phyloP scores from a whole-genome alignment of 306 rosid species.

The Rosa chinensis region DNA sequence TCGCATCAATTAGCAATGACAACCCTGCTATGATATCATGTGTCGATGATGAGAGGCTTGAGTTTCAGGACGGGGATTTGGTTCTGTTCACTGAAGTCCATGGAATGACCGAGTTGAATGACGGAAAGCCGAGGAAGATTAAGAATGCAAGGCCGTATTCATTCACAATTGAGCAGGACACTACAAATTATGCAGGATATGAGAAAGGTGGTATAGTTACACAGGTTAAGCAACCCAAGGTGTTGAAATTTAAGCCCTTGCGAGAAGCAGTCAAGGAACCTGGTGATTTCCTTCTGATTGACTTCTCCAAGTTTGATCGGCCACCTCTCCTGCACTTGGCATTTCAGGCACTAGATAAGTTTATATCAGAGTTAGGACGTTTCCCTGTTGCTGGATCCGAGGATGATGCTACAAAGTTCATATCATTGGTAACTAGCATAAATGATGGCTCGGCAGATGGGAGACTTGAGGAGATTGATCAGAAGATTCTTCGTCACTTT shows the following conservation, averaged over 20 bases:
- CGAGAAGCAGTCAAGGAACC: slow-evolving; percentile 28
- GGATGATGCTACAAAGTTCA: slow-evolving; percentile 21
- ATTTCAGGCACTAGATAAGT: slow-evolving; percentile 31
- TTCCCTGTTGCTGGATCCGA: slow-evolving; percentile 26
- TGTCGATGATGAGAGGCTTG: slow-evolving; percentile 34
- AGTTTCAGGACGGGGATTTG: slow-evolving; percentile 27
- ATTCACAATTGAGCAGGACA: slow-evolving; percentile 27
- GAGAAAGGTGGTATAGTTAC: slow-evolving; percentile 30
- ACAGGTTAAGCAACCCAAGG: slow-evolving; percentile 31
- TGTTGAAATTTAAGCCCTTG: slow-evolving; percentile 26
- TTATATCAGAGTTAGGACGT: slow-evolving; percentile 15
- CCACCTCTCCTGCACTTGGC: slow-evolving; percentile 33
- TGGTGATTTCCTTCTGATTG: slow-evolving; percentile 30
- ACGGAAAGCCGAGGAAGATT: slow-evolving; percentile 21
- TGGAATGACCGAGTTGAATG: slow-evolving; percentile 29
- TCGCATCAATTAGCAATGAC: slow-evolving; percentile 29
- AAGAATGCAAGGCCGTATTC: slow-evolving; percentile 24
- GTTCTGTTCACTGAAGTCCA: slow-evolving; percentile 30
- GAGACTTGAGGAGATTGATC: slow-evolving; percentile 23
- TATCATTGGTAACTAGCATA: slow-evolving; percentile 12
- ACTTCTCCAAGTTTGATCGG: slow-evolving; percentile 34
- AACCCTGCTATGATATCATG: slow-evolving; percentile 30
- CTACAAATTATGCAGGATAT: slow-evolving; percentile 15
- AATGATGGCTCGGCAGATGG: slow-evolving; percentile 25
- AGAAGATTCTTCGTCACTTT: slow-evolving; percentile 18